Evolutionary conservation across 129 eudicot species (phyloP), one percentile per base, ranked within the genome.

Genomic region (Rutidosis leptorrhynchoides): DNA sequence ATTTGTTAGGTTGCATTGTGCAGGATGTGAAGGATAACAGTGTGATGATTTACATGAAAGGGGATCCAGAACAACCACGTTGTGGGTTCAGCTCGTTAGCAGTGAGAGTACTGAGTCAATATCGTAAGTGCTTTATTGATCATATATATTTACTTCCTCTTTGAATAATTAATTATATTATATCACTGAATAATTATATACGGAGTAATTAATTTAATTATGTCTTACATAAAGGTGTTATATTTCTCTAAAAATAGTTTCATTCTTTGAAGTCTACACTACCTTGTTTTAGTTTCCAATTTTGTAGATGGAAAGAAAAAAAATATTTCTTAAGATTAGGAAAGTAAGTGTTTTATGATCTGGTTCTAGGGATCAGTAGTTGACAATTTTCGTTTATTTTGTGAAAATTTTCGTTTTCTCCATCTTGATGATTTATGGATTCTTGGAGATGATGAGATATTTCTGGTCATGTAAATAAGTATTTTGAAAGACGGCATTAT

Each of bases 41-140:
- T 21, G 97, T 94, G 69, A 94, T 94, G 99, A 77, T 94, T 70
- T 94, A 94, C 78, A 94, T 94, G 97, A 94, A 94, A 80, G 99
- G 99, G 77, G 87, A 82, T 66, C 99, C 99, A 5, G 97, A 86
- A 17, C 78, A 71, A 73, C 99, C 99, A n/a, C 89, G 90, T 6
- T 94, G 99, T 74, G 99, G 99, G 54, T 94, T 94, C 82, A 94
- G 99, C 83, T 84, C 99, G 42, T 75, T 94, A 60, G 99, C 99
- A 27, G 95, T 94, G 68, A 84, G 94, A 80, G 99, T 94, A 24
- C 72, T 94, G 70, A 79, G 79, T 20, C 94, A 82, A 77, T 94
- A 94, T 58, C 64, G 99, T 94, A 82, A 83, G 95, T 79, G 40
- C 51, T 76, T 49, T 29, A 24, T 30, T 35, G 27, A 42, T 65